Percentiles rank a stretch among this genome's conserved stretches.
Conservation (phyloP, 108 stramenopile species). For the Conticribra weissflogii region DNA sequence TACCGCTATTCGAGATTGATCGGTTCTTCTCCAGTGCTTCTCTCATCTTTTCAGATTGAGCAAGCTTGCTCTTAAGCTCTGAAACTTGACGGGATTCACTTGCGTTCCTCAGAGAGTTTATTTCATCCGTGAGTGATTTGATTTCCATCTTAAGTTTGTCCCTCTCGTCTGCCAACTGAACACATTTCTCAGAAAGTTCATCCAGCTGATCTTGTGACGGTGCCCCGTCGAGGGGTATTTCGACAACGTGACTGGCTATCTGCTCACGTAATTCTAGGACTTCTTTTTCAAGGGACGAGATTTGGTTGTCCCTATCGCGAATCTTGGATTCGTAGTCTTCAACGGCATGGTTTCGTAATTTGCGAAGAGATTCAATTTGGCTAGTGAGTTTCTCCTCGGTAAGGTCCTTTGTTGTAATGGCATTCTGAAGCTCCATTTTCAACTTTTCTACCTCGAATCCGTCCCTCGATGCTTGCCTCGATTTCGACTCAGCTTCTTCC, state of each 20-base stretch:
- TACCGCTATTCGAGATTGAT: conserved; percentile 47
- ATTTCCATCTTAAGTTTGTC: conserved; percentile 37
- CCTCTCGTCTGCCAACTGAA: conserved; percentile 23
- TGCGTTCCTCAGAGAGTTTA: conserved; percentile 31
- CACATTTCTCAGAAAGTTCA: conserved; percentile 18
- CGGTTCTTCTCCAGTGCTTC: conserved; percentile 62
- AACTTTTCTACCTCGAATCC: conserved; percentile 47
- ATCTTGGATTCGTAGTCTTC: conserved; percentile 47
- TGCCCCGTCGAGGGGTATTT: conserved; percentile 26
- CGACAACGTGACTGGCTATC: conserved; percentile 14
- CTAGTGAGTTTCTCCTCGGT: conserved; percentile 33
- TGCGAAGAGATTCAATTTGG: conserved; percentile 50
- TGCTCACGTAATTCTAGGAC: conserved; percentile 33
- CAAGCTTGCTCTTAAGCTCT: conserved; percentile 38
- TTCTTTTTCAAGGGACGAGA: conserved; percentile 43
- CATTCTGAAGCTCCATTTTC: conserved; percentile 49
- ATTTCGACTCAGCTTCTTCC: conserved; percentile 37
- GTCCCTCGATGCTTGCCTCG: conserved; percentile 17
- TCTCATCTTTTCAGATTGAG: conserved; percentile 51
- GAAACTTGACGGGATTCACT: conserved; percentile 32
- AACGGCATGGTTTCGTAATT: conserved; percentile 45
- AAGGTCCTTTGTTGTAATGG: conserved; percentile 26
- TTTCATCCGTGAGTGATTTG: conserved; percentile 48
- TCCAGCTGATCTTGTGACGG: conserved; percentile 24
- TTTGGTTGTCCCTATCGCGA: conserved; percentile 38